phyloP scores from a whole-genome alignment of 2,329 filamentous ascomycete genomes.

The Stachybotrys elegans region DNA sequence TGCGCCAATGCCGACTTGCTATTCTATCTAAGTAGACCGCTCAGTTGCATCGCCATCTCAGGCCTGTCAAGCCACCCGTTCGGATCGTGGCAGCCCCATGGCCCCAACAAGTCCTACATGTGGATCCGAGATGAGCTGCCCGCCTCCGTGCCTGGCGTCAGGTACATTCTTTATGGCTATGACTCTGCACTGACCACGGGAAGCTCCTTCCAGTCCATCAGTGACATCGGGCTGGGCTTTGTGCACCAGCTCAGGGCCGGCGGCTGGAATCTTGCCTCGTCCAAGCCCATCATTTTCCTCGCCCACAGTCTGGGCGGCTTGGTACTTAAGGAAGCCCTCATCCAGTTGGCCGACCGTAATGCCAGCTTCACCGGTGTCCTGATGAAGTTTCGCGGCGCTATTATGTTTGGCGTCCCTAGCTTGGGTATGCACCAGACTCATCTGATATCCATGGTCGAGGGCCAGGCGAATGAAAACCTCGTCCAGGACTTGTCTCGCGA shows the following conservation, averaged over 20 bases:
- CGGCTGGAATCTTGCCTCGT: background rate
- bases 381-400: background rate
- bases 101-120: constrained; percentile 5
- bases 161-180: constrained; percentile 7
- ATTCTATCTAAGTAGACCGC: background rate
- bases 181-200: background rate
- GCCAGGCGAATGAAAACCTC: background rate
- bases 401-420: constrained; percentile 1
- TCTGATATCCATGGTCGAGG: background rate
- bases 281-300: background rate
- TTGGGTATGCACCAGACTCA: background rate
- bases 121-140: constrained; percentile 9
- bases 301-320: background rate
- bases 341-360: background rate
- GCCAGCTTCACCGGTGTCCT: background rate
- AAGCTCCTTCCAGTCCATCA: background rate
- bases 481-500: background rate
- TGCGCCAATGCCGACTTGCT: background rate
- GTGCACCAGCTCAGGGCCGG: background rate
- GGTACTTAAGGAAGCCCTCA: background rate
- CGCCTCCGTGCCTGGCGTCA: background rate
- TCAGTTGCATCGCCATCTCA: constrained; percentile 7
- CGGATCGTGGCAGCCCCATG: constrained; percentile 8
- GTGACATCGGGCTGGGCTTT: background rate
- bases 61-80: constrained; percentile 8